phyloP scores from a whole-genome alignment of 768 basidiomycete species.

The Xanthoconium stramineum region DNA sequence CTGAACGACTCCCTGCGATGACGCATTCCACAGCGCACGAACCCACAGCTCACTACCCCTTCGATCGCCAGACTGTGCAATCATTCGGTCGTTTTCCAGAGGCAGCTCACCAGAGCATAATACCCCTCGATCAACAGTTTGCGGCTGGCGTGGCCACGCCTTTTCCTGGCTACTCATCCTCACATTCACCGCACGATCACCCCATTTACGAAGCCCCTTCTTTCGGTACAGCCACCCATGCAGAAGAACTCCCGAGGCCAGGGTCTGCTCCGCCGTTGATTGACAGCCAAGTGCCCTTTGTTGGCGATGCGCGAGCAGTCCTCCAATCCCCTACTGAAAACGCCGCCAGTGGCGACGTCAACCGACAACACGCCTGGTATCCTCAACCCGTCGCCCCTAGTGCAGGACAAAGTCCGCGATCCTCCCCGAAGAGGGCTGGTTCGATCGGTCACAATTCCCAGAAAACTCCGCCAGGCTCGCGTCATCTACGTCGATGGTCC shows the following conservation, averaged over 20 bases:
- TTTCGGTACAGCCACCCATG: conserved; percentile 24
- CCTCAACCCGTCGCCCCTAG: conserved; percentile 12
- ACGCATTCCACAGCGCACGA: conserved; percentile 14
- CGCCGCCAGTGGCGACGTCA: conserved; percentile 12
- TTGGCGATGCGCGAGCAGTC: conserved; percentile 26
- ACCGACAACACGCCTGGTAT: conserved; percentile 21
- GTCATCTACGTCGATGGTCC: conserved; percentile 32
- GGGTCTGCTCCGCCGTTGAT: conserved; percentile 31
- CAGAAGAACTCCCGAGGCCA: conserved; percentile 23
- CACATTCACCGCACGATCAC: conserved; percentile 30
- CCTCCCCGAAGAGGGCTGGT: conserved; percentile 30
- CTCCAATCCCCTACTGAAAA: conserved; percentile 17
- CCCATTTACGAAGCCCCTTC: conserved; percentile 24
- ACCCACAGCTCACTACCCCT: conserved; percentile 5
- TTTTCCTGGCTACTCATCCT: conserved; percentile 30
- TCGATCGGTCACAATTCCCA: conserved; percentile 31
- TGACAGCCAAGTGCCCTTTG: conserved; percentile 26
- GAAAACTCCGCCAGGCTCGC: conserved; percentile 26
- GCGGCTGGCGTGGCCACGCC: conserved; percentile 24
- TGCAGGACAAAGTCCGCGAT: conserved; percentile 31
- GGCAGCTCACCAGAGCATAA: conserved; percentile 14
- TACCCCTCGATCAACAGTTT: conserved; percentile 25
- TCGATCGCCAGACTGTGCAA: conserved; percentile 20
- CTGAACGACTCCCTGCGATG: conserved; percentile 14
- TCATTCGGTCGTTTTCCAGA: conserved; percentile 18